Conservation (phyloP, 1,284 basidiomycete genomes). For the Phlebopus sp. region DNA sequence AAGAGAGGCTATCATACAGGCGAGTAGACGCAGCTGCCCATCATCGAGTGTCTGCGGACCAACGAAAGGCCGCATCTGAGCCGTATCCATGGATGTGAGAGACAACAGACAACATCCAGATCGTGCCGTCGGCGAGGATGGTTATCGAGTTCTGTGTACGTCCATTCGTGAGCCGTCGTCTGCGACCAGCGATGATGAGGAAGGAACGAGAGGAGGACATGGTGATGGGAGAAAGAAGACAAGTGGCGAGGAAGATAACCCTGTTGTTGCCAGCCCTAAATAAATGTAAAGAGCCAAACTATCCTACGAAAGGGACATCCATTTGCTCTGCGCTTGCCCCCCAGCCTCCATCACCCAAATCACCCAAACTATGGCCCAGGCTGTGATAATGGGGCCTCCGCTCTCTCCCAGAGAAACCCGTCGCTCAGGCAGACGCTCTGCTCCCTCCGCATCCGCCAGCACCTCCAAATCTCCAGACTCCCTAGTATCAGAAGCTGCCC, state of each 20-base stretch:
- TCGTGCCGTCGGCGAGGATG: slow-evolving; percentile 12
- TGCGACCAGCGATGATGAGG: neutral
- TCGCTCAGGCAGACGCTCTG: slow-evolving; percentile 70
- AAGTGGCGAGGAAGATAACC: slow-evolving; percentile 13
- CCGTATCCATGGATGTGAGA: slow-evolving; percentile 9
- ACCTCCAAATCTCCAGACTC: slow-evolving; percentile 76
- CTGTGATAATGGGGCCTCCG: slow-evolving; percentile 68
- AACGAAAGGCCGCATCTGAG: neutral
- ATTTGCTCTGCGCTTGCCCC: slow-evolving; percentile 7
- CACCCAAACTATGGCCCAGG: slow-evolving; percentile 43
- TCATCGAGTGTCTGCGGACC: slow-evolving; percentile 6
- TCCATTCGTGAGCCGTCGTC: neutral
- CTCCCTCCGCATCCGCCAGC: slow-evolving; percentile 60
- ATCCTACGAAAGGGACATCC: slow-evolving; percentile 5
- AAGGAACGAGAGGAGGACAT: neutral
- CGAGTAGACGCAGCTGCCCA: neutral
- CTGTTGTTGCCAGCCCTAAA: slow-evolving; percentile 38
- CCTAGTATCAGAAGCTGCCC: slow-evolving; percentile 49
- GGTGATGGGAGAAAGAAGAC: slow-evolving; percentile 7
- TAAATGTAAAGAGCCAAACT: slow-evolving; percentile 27
- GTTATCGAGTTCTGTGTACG: neutral
- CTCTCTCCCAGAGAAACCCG: slow-evolving; percentile 71
- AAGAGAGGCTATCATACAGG: slow-evolving; percentile 2
- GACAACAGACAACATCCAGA: slow-evolving; percentile 1
- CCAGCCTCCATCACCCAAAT: slow-evolving; percentile 10